Base-by-base conservation (phyloP, 495 filamentous ascomycete species). In the Penicillium nucicola region DNA sequence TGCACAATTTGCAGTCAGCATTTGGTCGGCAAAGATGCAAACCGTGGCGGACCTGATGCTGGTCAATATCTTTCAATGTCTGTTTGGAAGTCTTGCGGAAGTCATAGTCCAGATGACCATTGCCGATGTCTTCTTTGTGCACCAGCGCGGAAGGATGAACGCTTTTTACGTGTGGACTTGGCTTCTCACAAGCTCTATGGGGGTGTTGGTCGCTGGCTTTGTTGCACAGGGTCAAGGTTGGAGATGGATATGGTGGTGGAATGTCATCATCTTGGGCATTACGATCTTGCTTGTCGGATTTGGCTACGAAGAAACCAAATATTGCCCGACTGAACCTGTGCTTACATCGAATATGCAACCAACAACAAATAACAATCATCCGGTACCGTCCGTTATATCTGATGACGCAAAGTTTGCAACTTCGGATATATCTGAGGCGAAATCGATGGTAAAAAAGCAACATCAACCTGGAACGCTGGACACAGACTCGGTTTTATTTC, bases 211-310 rank as follows among this genome's bases (percentile, higher is more conserved):
- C n/a, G 61, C 64, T 22, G 74, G 75, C 2, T 67, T 67, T 43
- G 62, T 71, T 17, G 66, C 67, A 1, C 46, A 54, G 12, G 57
- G 58, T 28, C 64, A 70, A 41, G 69, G 69, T 0, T 77, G 74
- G 74, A 39, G 65, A 22, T 76, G 73, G 72, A 62, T 74, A 17
- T 77, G 69, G 61, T 76, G 71, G 72, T 74, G 66, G 64, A 56
- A 47, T n/a, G 57, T 58, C 11, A 72, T 76, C n/a, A 56, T 75
- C 44, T 58, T 71, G 17, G 74, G 63, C n/a, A n/a, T n/a, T n/a
- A n/a, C n/a, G n/a, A n/a, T n/a, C n/a, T n/a, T n/a, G n/a, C n/a
- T n/a, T n/a, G n/a, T n/a, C n/a, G n/a, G n/a, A n/a, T n/a, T n/a
- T n/a, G n/a, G n/a, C n/a, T n/a, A n/a, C n/a, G n/a, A n/a, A n/a